Conservation (phyloP, 306 rosid genomes). For the Citrullus mucosospermus region DNA sequence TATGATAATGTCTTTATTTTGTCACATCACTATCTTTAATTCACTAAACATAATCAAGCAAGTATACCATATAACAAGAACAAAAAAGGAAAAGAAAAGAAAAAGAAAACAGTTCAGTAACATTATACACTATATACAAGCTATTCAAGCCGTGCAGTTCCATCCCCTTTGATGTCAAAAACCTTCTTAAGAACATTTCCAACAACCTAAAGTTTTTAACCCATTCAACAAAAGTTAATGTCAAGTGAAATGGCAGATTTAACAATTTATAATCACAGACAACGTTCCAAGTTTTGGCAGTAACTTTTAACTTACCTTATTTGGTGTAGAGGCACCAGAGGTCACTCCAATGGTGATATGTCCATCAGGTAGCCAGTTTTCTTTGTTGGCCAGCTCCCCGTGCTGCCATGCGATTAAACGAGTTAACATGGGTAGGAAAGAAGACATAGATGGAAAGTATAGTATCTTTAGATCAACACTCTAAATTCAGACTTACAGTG, state of each 20-base stretch:
- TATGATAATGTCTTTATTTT: neutral
- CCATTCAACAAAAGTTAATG: neutral
- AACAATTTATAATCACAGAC: neutral
- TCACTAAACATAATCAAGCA: neutral
- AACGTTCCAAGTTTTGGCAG: neutral
- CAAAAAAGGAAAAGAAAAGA: neutral
- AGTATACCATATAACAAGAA: neutral
- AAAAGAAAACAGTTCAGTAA: neutral
- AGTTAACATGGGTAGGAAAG: neutral
- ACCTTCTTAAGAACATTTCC: conserved; percentile 71
- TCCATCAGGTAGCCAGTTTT: conserved; percentile 71
- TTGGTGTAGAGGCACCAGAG: conserved; percentile 97
- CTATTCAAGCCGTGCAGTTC: conserved; percentile 42
- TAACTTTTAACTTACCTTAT: conserved; percentile 43
- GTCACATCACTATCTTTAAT: neutral
- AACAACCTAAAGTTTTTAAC: conserved; percentile 36
- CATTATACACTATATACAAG: neutral
- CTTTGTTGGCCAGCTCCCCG: conserved; percentile 86
- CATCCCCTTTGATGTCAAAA: conserved; percentile 71
- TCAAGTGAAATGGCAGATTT: neutral
- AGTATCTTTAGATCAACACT: neutral
- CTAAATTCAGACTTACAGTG: conserved; percentile 27
- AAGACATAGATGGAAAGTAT: neutral
- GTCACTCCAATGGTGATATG: conserved; percentile 82
- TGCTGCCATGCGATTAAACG: conserved; percentile 26